Evolutionary conservation across 768 basidiomycete genomes (phyloP).

Genomic region (Megacollybia marginata): DNA sequence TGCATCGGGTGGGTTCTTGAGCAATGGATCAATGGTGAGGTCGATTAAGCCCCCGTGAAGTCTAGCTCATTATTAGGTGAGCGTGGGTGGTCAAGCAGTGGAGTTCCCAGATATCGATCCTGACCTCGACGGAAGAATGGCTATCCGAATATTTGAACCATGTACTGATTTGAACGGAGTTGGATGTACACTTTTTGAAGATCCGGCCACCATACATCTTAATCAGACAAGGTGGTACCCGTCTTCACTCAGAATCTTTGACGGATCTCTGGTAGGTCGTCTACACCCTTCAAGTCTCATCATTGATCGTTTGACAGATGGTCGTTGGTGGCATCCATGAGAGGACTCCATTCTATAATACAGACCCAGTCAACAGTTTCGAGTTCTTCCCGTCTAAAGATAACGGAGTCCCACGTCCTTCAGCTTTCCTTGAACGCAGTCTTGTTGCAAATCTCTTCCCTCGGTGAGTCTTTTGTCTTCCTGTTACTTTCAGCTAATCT

Average conservation of each 20-base stretch:
- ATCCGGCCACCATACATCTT: constrained; percentile 39
- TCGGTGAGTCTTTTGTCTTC: constrained; percentile 38
- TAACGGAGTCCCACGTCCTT: constrained; percentile 30
- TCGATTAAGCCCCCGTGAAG: background rate
- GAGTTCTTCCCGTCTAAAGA: constrained; percentile 48
- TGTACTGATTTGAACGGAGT: constrained; percentile 12
- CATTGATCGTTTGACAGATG: constrained; percentile 21
- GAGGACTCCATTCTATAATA: constrained; percentile 12
- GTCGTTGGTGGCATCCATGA: constrained; percentile 34
- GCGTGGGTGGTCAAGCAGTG: constrained; percentile 47
- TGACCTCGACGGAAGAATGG: constrained; percentile 19
- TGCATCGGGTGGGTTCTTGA: constrained; percentile 42
- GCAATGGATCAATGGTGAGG: constrained; percentile 52
- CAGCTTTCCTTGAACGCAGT: constrained; percentile 42
- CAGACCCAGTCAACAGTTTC: constrained; percentile 28
- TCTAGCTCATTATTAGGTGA: constrained; percentile 7
- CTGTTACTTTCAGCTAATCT: constrained; percentile 29
- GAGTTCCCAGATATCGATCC: constrained; percentile 23
- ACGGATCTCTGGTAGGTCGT: constrained; percentile 28
- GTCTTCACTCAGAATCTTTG: constrained; percentile 40
- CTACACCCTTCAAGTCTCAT: background rate
- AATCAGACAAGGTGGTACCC: constrained; percentile 52
- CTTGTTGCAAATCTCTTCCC: constrained; percentile 50
- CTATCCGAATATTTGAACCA: constrained; percentile 16
- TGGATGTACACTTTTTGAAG: constrained; percentile 27